Percentiles rank a stretch among this genome's conserved stretches.
Conservation (phyloP, 2,329 filamentous ascomycete genomes). For the Fusarium acutatum region DNA sequence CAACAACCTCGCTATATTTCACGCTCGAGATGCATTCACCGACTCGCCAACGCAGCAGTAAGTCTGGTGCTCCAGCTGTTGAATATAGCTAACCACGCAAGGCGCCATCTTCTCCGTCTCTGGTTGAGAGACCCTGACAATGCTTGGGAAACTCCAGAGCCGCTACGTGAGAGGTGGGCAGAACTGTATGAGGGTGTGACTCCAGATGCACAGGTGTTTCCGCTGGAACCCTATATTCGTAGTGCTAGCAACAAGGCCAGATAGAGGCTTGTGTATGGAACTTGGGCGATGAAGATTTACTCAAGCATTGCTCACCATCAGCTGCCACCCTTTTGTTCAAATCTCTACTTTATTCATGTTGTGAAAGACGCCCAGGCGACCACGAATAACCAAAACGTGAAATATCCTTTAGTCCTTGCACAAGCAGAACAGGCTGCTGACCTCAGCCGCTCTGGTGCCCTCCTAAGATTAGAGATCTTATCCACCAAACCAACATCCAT, state of each 20-base stretch:
- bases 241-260: constrained; percentile 21
- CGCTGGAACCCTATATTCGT: constrained; percentile 21
- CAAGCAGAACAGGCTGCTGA: not conserved
- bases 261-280: not conserved
- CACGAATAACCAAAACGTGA: not conserved
- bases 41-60: constrained; percentile 25
- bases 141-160: constrained; percentile 50
- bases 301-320: fast-evolving
- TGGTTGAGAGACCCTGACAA: constrained; percentile 58
- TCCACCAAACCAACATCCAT: not conserved
- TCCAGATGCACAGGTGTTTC: constrained; percentile 16
- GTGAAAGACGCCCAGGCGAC: not conserved
- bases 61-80: fast-evolving
- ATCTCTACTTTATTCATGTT: not conserved
- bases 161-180: constrained; percentile 9
- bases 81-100: not conserved
- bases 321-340: no score
- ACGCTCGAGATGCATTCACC: constrained; percentile 58
- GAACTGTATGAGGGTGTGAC: constrained; percentile 20
- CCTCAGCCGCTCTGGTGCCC: not conserved
- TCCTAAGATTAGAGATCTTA: fast-evolving
- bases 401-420: not conserved
- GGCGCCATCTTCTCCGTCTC: constrained; percentile 57
- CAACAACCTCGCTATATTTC: constrained; percentile 63
- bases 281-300: fast-evolving